phyloP scores from a whole-genome alignment of 768 basidiomycete species.

The Mycena haematopus region DNA sequence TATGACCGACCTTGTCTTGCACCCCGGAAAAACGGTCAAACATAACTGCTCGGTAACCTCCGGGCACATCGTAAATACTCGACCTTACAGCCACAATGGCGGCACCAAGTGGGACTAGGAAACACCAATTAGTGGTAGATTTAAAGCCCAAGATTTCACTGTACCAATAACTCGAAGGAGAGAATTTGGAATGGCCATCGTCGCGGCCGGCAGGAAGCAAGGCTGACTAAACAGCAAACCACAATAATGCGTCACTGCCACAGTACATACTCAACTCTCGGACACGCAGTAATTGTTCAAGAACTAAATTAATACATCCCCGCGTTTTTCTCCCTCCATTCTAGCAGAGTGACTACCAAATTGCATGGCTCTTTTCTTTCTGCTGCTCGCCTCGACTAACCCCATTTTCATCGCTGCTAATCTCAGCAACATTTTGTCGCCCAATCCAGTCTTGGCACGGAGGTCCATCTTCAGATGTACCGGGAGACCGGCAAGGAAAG shows the following conservation, averaged over 20 bases:
- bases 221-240: neutral
- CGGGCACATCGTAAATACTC: conserved; percentile 78
- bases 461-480: conserved; percentile 87
- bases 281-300: neutral
- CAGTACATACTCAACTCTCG: no score
- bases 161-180: conserved; percentile 21
- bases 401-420: conserved; percentile 77
- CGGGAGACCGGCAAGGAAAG: conserved; percentile 78
- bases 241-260: conserved; percentile 26
- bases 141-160: conserved; percentile 14
- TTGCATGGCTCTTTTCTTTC: conserved; percentile 96
- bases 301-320: conserved; percentile 49
- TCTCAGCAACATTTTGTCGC: conserved; percentile 89
- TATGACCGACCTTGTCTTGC: conserved; percentile 63
- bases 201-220: conserved; percentile 20
- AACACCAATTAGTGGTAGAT: conserved; percentile 13
- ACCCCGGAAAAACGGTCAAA: conserved; percentile 98
- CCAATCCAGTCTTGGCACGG: conserved; percentile 72
- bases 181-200: conserved; percentile 22
- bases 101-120: conserved; percentile 47
- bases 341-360: conserved; percentile 90
- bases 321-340: conserved; percentile 74
- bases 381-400: conserved; percentile 69
- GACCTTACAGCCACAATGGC: conserved; percentile 36
- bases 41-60: conserved; percentile 95